These are phyloP conservation scores for Rutstroemia sp. DNA, from an alignment of 2,329 filamentous ascomycete genomes.

Conservation along the genomic window DNA sequence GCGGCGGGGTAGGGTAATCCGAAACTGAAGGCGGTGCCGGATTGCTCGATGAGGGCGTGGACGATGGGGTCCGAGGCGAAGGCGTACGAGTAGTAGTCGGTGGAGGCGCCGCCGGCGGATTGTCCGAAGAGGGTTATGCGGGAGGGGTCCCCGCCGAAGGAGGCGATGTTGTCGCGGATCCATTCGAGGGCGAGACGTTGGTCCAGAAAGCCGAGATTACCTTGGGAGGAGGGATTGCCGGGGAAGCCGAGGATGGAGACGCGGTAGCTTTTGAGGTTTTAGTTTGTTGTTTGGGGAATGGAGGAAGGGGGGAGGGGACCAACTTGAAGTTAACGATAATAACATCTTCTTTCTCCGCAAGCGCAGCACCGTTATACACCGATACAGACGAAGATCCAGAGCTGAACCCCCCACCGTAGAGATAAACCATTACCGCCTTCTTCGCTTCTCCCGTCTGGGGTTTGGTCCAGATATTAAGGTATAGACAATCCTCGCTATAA, in stretches of 20 bases:
- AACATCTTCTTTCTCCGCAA: constrained; percentile 6
- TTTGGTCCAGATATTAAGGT: constrained; percentile 32
- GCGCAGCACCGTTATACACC: constrained; percentile 8
- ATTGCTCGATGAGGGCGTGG: constrained; percentile 19
- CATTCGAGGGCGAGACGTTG: constrained; percentile 51
- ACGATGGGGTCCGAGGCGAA: constrained; percentile 13
- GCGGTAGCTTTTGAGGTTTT: constrained; percentile 42
- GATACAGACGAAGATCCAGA: not conserved
- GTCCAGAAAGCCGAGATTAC: constrained; percentile 47
- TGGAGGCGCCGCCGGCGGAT: constrained; percentile 29
- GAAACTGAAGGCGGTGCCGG: constrained; percentile 20
- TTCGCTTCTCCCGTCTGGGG: constrained; percentile 19
- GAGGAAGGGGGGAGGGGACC: constrained; percentile 17
- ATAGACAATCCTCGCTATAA: constrained; percentile 31
- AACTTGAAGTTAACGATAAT: constrained; percentile 26
- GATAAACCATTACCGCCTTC: constrained; percentile 36
- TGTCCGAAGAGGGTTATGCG: constrained; percentile 36
- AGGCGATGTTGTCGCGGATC: constrained; percentile 48
- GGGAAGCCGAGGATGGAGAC: constrained; percentile 60
- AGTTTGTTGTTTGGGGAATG: not conserved
- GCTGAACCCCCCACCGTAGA: constrained; percentile 36
- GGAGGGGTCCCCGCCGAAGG: constrained; percentile 34
- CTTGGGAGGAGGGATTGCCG: constrained; percentile 34
- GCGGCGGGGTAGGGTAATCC: constrained; percentile 18
- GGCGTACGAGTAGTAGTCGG: constrained; percentile 14